Base-by-base conservation (phyloP, 2,329 filamentous ascomycete species). In the Alternaria rosae region DNA sequence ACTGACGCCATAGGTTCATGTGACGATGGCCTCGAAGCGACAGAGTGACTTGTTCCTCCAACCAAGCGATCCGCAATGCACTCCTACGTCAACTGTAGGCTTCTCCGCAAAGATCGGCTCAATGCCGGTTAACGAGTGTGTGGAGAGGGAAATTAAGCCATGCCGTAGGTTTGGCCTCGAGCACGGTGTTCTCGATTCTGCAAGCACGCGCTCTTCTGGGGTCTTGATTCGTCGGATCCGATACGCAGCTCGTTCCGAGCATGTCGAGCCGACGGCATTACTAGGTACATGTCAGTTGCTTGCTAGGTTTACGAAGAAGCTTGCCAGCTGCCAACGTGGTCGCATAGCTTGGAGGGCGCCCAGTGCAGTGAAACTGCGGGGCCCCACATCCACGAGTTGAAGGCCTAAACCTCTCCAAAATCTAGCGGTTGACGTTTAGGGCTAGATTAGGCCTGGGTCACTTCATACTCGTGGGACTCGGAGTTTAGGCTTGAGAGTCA, bases 351-450 rank as follows among this genome's bases (percentile, higher is more conserved):
- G 38, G 56, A 32, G 35, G 10, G 15, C 25, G 62, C 63, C 30
- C 15, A 44, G 47, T 54, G 58, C 54, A 59, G 59, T 70, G 61
- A 56, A 64, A 69, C 67, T 66, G 70, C 71, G 74, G 73, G 71
- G 71, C 72, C 71, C 73, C 73, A 69, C 69, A 64, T 58, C 68
- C 48, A 61, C 44, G 62, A 48, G 45, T 64, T 64, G 54, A 54
- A 42, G 54, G 61, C 55, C 64, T 56, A 42, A 65, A 57, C 54
- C 47, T 70, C 59, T 60, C 66, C 62, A 67, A 59, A 43, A 56
- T 45, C 56, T 68, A 72, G 68, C 57, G 43, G 54, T 32, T 50
- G 45, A 51, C 42, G 55, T 56, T 54, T 55, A 23, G 55, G 60
- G 48, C 65, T 65, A 71, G 61, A 55, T 54, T 58, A 59, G 54